These are phyloP conservation scores for Mycocentrospora acerina DNA, from an alignment of 2,329 filamentous ascomycete genomes.

Conservation along the genomic window DNA sequence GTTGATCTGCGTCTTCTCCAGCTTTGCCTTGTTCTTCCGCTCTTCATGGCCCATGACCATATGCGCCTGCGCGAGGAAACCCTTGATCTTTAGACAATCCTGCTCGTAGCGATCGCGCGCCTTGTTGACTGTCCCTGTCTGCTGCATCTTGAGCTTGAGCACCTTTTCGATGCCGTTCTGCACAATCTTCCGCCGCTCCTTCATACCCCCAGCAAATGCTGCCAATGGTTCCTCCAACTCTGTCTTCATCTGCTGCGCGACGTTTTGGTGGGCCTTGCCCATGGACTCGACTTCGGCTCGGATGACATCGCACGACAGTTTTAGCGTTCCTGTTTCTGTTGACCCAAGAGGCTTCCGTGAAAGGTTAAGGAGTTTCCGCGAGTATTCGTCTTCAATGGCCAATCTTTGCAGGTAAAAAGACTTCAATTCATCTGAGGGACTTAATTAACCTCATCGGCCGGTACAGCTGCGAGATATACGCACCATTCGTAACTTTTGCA, in stretches of 20 bases:
- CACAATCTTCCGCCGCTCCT: slow-evolving; percentile 94
- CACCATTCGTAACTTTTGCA: slow-evolving; percentile 73
- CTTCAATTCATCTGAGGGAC: slow-evolving; percentile 78
- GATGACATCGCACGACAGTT: slow-evolving; percentile 81
- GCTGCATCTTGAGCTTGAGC: slow-evolving; percentile 87
- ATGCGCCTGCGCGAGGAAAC: slow-evolving; percentile 95
- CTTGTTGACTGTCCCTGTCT: slow-evolving; percentile 92
- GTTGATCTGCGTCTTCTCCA: slow-evolving; percentile 98
- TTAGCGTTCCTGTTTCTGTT: slow-evolving; percentile 80
- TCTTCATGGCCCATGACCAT: slow-evolving; percentile 99
- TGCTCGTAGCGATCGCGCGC: slow-evolving; percentile 94
- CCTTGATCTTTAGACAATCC: slow-evolving; percentile 97
- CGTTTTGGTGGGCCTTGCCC: slow-evolving; percentile 88
- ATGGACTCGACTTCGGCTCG: slow-evolving; percentile 89
- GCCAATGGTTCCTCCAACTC: slow-evolving; percentile 91
- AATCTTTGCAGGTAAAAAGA: slow-evolving; percentile 89
- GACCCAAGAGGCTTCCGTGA: slow-evolving; percentile 88
- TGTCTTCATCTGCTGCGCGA: slow-evolving; percentile 91
- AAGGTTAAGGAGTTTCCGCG: slow-evolving; percentile 81
- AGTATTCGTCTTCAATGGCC: slow-evolving; percentile 94
- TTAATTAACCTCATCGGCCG: too few relatives aligned
- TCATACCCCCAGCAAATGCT: slow-evolving; percentile 92
- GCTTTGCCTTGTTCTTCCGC: slow-evolving; percentile 96
- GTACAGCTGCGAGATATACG: too few relatives aligned
- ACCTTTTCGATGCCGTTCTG: slow-evolving; percentile 93